These are phyloP conservation scores for Botryotinia globosa DNA, from an alignment of 2,329 filamentous ascomycete species.

Conservation along the genomic window DNA sequence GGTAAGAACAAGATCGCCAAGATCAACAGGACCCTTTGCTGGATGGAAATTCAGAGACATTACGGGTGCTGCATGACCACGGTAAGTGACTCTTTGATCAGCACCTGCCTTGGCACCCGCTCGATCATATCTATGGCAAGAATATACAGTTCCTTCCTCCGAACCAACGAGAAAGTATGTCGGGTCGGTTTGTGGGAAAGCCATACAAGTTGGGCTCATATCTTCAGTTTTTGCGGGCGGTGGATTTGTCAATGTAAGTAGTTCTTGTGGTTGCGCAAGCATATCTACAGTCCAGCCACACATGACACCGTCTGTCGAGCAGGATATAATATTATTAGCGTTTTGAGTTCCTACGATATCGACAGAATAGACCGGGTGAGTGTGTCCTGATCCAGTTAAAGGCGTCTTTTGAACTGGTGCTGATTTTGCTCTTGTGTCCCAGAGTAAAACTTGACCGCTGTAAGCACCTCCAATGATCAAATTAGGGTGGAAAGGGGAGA, in stretches of 20 bases:
- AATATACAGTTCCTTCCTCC: constrained; percentile 94
- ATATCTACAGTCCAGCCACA: constrained; percentile 98
- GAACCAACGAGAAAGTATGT: constrained; percentile 97
- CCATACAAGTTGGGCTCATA: constrained; percentile 88
- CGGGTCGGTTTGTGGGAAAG: constrained; percentile 90
- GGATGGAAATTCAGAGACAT: constrained; percentile 97
- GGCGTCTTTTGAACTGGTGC: constrained; percentile 94
- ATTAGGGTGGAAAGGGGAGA: constrained; percentile 98
- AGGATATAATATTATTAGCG: constrained; percentile 96
- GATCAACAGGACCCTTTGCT: constrained; percentile 83
- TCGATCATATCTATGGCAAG: constrained; percentile 94
- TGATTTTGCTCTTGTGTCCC: constrained; percentile 90
- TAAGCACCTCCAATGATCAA: constrained; percentile 95
- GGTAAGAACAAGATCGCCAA: constrained; percentile 90
- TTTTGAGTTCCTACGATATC: constrained; percentile 98
- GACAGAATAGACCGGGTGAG: constrained; percentile 92
- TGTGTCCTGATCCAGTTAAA: constrained; percentile 89
- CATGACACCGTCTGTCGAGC: constrained; percentile 92
- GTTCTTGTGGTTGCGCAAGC: constrained; percentile 93
- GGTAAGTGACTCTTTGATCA: constrained; percentile 83
- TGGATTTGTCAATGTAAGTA: constrained; percentile 82
- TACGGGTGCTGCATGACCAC: constrained; percentile 87
- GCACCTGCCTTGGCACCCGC: constrained; percentile 96
- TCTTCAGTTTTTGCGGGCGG: constrained; percentile 89
- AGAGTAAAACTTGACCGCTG: constrained; percentile 91